Percentiles rank a stretch among this genome's conserved stretches.
Evolutionary conservation across 306 rosid genomes (phyloP).

Genomic region (Dryas drummondii): DNA sequence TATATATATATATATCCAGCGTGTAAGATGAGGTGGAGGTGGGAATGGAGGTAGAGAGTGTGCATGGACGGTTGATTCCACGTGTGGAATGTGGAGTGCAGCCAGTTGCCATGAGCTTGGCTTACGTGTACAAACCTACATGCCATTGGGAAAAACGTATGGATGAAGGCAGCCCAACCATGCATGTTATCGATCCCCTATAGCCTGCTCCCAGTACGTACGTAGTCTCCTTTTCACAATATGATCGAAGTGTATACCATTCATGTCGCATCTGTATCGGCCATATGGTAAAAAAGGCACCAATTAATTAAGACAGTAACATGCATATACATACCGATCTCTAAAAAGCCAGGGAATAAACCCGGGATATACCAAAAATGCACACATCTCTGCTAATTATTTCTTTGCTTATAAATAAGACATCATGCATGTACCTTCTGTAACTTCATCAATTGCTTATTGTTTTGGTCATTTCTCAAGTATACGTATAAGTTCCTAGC

Average conservation of each 20-base stretch:
- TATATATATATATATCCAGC: not conserved
- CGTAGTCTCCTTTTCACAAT: not conserved
- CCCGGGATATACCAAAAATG: too few relatives aligned
- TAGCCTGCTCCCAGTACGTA: too few relatives aligned
- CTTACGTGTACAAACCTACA: slow-evolving; percentile 7
- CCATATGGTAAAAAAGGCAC: too few relatives aligned
- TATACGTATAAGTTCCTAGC: not conserved
- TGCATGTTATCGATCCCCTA: not conserved
- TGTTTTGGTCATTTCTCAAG: not conserved
- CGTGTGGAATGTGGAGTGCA: slow-evolving; percentile 26
- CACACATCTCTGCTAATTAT: too few relatives aligned
- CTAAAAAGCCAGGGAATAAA: too few relatives aligned
- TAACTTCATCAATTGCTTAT: not conserved
- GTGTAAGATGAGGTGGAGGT: slow-evolving; percentile 22
- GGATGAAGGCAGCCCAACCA: not conserved
- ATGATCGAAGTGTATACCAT: not conserved
- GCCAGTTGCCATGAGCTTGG: slow-evolving; percentile 27
- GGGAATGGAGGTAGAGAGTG: slow-evolving; percentile 18
- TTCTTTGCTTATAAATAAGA: not conserved
- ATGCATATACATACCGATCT: too few relatives aligned
- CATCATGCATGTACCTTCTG: not conserved
- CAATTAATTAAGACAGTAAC: too few relatives aligned
- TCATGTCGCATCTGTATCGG: too few relatives aligned
- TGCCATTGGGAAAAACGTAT: slow-evolving; percentile 10
- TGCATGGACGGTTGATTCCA: slow-evolving; percentile 24